Evolutionary conservation across 2,329 filamentous ascomycete species (phyloP).

Genomic region (Biscogniauxia mediterranea): DNA sequence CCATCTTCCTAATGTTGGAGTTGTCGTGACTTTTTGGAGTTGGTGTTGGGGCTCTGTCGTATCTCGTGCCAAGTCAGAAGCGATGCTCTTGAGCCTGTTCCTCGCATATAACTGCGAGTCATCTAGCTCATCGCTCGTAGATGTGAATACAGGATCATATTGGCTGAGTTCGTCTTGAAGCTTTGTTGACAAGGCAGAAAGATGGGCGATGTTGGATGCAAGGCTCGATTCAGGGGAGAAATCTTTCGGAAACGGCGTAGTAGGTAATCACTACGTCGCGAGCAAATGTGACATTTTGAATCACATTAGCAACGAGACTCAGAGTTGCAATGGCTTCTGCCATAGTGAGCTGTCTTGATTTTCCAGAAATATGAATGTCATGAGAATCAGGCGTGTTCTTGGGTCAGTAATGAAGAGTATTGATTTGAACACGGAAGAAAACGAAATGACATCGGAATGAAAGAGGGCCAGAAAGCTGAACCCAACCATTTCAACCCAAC

Average conservation of each 20-base stretch:
- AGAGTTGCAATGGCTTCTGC: slow-evolving; percentile 14
- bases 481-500: neutral
- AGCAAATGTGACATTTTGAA: slow-evolving; percentile 16
- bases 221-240: slow-evolving; percentile 5
- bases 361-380: neutral
- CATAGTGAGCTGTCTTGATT: slow-evolving; percentile 4
- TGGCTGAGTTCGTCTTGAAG: neutral
- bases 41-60: slow-evolving; percentile 1
- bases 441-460: no score
- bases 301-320: slow-evolving; percentile 14
- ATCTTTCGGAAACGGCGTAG: slow-evolving; percentile 3
- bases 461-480: no score
- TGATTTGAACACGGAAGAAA: neutral
- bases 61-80: slow-evolving; percentile 5
- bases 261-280: slow-evolving; percentile 4
- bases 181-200: slow-evolving; percentile 1
- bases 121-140: neutral
- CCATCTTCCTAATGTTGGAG: neutral
- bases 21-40: slow-evolving; percentile 1
- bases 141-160: slow-evolving; percentile 1
- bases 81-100: slow-evolving; percentile 6
- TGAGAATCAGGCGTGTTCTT: neutral
- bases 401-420: neutral
- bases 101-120: slow-evolving; percentile 1
- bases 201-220: neutral